These are phyloP conservation scores for Cladosporium halotolerans DNA, from an alignment of 2,329 filamentous ascomycete species.

Conservation along the genomic window DNA sequence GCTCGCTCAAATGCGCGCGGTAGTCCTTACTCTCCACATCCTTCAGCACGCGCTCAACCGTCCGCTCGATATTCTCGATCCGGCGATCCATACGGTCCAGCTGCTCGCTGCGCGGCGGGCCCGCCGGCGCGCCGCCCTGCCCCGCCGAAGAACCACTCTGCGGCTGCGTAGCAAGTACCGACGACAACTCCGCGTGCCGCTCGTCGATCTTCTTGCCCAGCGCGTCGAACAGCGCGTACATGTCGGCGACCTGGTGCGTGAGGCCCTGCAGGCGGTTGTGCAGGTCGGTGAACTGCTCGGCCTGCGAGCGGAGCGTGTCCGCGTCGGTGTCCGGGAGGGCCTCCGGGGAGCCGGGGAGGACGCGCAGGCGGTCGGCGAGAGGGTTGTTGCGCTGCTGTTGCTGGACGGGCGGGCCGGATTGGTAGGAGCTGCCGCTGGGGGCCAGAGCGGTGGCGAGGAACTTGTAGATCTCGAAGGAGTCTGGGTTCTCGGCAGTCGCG, in stretches of 20 bases:
- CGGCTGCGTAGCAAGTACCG: conserved; percentile 8
- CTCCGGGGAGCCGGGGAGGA: conserved; percentile 36
- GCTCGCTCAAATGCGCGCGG: conserved; percentile 46
- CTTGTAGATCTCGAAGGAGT: conserved; percentile 92
- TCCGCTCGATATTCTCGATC: conserved; percentile 49
- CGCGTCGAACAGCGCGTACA: conserved; percentile 53
- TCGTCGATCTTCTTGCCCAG: conserved; percentile 49
- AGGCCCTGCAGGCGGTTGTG: conserved; percentile 74
- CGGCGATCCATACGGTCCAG: conserved; percentile 32
- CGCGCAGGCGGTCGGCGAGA: conserved; percentile 21
- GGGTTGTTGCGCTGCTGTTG: conserved; percentile 24
- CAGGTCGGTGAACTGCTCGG: conserved; percentile 71
- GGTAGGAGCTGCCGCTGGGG: conserved; percentile 15
- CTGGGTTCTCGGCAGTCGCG: conserved; percentile 81
- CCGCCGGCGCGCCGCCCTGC: neutral
- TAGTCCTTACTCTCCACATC: conserved; percentile 55
- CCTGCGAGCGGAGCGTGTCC: conserved; percentile 35
- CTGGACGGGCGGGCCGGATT: conserved; percentile 25
- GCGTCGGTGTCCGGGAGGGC: conserved; percentile 32
- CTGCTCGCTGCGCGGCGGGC: neutral
- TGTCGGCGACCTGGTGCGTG: conserved; percentile 59
- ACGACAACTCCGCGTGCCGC: conserved; percentile 39
- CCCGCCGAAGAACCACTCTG: neutral
- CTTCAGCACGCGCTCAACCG: conserved; percentile 44
- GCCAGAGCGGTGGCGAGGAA: conserved; percentile 61